These are phyloP conservation scores for Aspergillus nomiae DNA, from an alignment of 2,329 filamentous ascomycete genomes.

Conservation along the genomic window DNA sequence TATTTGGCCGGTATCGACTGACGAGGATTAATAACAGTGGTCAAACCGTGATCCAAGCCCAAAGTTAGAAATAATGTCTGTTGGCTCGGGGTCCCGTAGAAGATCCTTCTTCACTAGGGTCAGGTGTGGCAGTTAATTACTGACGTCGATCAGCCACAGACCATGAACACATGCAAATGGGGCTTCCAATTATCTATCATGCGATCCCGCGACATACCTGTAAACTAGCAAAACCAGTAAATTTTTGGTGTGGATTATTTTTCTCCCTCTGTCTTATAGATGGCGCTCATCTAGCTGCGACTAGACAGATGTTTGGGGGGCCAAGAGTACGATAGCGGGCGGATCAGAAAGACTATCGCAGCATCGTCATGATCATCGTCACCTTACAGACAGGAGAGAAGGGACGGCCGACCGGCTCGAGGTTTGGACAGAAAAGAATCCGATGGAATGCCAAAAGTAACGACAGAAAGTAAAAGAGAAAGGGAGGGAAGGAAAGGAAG, in stretches of 20 bases:
- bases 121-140: conserved; percentile 3
- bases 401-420: neutral
- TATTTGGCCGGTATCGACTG: neutral
- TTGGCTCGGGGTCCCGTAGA: conserved; percentile 3
- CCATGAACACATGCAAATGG: neutral
- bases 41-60: conserved; percentile 1
- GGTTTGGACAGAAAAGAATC: neutral
- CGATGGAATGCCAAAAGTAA: neutral
- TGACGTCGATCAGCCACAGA: conserved; percentile 17
- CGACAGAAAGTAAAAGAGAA: neutral
- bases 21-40: conserved; percentile 1
- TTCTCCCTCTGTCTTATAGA: neutral
- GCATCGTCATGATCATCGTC: conserved; percentile 8
- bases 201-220: conserved; percentile 10
- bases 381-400: neutral
- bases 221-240: neutral
- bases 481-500: conserved; percentile 22
- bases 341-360: conserved; percentile 16
- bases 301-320: conserved; percentile 7
- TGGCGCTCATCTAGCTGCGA: conserved; percentile 8
- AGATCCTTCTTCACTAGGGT: conserved; percentile 6
- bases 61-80: conserved; percentile 6
- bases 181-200: neutral
- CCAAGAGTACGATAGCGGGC: conserved; percentile 1
- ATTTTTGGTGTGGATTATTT: neutral